Base-by-base conservation (phyloP, 108 stramenopile species). In the Conticribra weissflogii region DNA sequence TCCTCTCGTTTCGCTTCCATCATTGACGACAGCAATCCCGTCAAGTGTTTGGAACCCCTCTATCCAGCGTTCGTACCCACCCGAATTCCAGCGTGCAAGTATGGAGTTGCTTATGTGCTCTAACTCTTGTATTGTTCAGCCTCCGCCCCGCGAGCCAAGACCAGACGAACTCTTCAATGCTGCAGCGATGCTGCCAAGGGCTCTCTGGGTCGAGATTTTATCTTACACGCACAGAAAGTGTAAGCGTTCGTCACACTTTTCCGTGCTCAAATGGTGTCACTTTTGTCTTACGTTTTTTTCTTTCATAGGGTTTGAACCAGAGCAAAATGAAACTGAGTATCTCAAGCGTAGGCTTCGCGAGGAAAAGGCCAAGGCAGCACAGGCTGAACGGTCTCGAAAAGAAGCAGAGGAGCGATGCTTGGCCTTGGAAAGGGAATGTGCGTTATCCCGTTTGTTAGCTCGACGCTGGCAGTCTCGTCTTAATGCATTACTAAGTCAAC, bases 221-320 rank as follows among this genome's bases (percentile, higher is more conserved):
- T 91, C 93, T 2, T 94, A 76, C 54, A 91, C 89, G 25, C 87
- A 90, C 59, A 80, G 87, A 15, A 85, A 83, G 59, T 94, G 89
- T 90, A 72, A 82, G 88, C 79, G 28, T 15, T 28, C 18, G 19
- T 16, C n/a, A 58, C 34, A 33, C n/a, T n/a, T n/a, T n/a, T n/a
- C n/a, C n/a, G n/a, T n/a, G n/a, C n/a, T n/a, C n/a, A n/a, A n/a
- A n/a, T n/a, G n/a, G n/a, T n/a, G n/a, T n/a, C n/a, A n/a, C n/a
- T 4, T 30, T 47, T 18, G 3, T 49, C 31, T 1, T 34, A 17
- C 23, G 7, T 1, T 33, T 34, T 34, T 15, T 23, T 15, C n/a
- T 27, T 66, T 3, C 28, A 28, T 44, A 91, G 89, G 93, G 93
- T 94, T 94, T 57, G 83, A 86, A 62, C 62, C 79, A n/a, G 81